Evolutionary conservation across 2,329 filamentous ascomycete genomes (phyloP).

Genomic region (Daldinia sp.): DNA sequence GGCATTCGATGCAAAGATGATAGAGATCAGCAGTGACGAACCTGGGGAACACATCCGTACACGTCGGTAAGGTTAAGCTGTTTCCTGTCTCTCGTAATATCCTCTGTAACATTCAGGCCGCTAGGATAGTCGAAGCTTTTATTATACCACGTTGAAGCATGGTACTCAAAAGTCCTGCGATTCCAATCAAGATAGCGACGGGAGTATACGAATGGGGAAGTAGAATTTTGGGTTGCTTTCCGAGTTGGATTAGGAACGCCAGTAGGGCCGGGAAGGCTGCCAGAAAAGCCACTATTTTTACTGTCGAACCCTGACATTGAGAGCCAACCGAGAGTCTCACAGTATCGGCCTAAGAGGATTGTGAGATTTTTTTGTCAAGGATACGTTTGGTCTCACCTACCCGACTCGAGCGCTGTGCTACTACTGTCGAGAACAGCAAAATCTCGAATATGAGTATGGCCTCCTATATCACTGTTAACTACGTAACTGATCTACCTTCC

Average conservation of each 20-base stretch:
- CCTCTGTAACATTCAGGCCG: slow-evolving; percentile 60
- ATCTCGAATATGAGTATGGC: slow-evolving; percentile 74
- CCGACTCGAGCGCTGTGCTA: slow-evolving; percentile 70
- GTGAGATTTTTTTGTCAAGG: slow-evolving; percentile 1
- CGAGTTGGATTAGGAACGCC: slow-evolving; percentile 57
- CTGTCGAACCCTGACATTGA: slow-evolving; percentile 71
- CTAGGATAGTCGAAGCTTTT: slow-evolving; percentile 62
- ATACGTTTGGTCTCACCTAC: slow-evolving; percentile 25
- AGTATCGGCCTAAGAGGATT: slow-evolving; percentile 65
- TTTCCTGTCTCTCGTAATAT: slow-evolving; percentile 64
- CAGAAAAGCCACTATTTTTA: slow-evolving; percentile 57
- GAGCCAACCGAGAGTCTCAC: slow-evolving; percentile 76
- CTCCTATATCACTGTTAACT: slow-evolving; percentile 56
- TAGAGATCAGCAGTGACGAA: slow-evolving; percentile 1
- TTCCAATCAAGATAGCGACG: slow-evolving; percentile 78
- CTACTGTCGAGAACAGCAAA: slow-evolving; percentile 73
- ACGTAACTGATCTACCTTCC: not conserved
- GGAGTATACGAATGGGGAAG: slow-evolving; percentile 61
- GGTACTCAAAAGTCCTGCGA: slow-evolving; percentile 72
- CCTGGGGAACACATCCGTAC: slow-evolving; percentile 69
- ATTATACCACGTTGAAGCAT: slow-evolving; percentile 64
- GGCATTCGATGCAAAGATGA: not conserved
- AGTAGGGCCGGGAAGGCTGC: slow-evolving; percentile 51
- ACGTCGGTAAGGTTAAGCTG: slow-evolving; percentile 67
- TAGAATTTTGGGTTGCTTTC: slow-evolving; percentile 55